Conservation (phyloP, 2,329 filamentous ascomycete genomes). For the Orbilia ellipsospora region DNA sequence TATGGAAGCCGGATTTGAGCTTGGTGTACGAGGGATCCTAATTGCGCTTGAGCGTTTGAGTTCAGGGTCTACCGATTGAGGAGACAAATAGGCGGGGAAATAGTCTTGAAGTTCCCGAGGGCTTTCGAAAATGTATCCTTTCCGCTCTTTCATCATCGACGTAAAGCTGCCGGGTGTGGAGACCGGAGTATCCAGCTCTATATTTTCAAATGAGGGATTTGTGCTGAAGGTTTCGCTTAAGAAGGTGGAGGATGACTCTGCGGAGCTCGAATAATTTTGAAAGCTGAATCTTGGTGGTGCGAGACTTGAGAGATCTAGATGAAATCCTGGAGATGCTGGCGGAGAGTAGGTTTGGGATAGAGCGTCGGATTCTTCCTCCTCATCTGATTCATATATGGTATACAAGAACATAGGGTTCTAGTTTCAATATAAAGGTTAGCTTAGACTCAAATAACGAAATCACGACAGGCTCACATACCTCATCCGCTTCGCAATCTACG, state of each 20-base stretch:
- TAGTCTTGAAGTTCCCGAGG: slow-evolving; percentile 36
- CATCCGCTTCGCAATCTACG: slow-evolving; percentile 36
- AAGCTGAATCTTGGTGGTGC: slow-evolving; percentile 27
- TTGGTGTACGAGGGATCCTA: slow-evolving; percentile 23
- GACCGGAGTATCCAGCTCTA: slow-evolving; percentile 18
- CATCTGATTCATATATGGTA: slow-evolving; percentile 50
- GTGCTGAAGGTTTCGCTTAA: slow-evolving; percentile 12
- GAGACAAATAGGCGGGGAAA: slow-evolving; percentile 27
- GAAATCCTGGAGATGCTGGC: slow-evolving; percentile 8
- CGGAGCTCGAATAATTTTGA: slow-evolving; percentile 29
- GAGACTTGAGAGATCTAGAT: slow-evolving; percentile 24
- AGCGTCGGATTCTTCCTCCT: slow-evolving; percentile 14
- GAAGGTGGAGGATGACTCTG: slow-evolving; percentile 26
- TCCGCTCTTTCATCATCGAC: slow-evolving; percentile 30
- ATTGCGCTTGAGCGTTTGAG: slow-evolving; percentile 26
- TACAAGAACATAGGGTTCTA: slow-evolving; percentile 50
- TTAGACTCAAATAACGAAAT: background rate
- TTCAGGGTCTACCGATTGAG: slow-evolving; percentile 28
- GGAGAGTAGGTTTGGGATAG: background rate
- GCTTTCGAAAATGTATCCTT: slow-evolving; percentile 36
- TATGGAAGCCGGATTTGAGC: slow-evolving; percentile 16
- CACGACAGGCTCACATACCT: slow-evolving; percentile 4
- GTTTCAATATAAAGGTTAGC: background rate
- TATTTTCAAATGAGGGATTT: slow-evolving; percentile 20
- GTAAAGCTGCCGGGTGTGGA: slow-evolving; percentile 48